Conservation (phyloP, 2,329 filamentous ascomycete species). For the Fusarium euwallaceae region DNA sequence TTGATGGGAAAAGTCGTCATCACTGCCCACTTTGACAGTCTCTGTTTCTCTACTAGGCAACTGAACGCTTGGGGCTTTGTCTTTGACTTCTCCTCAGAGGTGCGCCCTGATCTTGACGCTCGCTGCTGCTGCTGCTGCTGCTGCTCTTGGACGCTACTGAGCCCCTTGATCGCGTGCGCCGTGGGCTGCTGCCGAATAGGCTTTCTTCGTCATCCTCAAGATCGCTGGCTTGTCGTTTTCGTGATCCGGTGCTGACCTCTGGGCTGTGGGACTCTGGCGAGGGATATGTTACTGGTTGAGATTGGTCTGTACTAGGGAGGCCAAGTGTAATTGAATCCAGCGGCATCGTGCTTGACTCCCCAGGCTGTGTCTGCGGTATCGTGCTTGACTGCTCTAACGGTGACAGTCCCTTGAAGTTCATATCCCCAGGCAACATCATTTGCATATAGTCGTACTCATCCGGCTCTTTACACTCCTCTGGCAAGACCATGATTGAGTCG, state of each 20-base stretch:
- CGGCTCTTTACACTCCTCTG: neutral
- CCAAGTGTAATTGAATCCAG: neutral
- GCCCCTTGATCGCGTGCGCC: constrained; percentile 2
- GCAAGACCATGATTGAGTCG: neutral
- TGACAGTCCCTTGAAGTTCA: neutral
- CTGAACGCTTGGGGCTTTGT: constrained; percentile 6
- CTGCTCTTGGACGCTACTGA: neutral
- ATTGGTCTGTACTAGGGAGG: neutral
- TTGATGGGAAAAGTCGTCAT: neutral
- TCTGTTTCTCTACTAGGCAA: constrained; percentile 4
- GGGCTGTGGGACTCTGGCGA: neutral
- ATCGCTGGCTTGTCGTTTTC: constrained; percentile 9
- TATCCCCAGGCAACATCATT: neutral
- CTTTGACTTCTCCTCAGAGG: constrained; percentile 22
- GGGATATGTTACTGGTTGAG: neutral
- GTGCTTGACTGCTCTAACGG: neutral
- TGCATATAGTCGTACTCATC: neutral
- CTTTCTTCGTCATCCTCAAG: constrained; percentile 3
- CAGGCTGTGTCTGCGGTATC: neutral
- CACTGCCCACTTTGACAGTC: neutral
- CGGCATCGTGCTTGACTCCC: neutral
- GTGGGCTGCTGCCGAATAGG: constrained; percentile 8
- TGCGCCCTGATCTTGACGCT: constrained; percentile 12
- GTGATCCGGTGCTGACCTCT: neutral
- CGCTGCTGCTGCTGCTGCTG: neutral